phyloP scores from a whole-genome alignment of 495 filamentous ascomycete genomes.

The Aspergillus avenaceus region DNA sequence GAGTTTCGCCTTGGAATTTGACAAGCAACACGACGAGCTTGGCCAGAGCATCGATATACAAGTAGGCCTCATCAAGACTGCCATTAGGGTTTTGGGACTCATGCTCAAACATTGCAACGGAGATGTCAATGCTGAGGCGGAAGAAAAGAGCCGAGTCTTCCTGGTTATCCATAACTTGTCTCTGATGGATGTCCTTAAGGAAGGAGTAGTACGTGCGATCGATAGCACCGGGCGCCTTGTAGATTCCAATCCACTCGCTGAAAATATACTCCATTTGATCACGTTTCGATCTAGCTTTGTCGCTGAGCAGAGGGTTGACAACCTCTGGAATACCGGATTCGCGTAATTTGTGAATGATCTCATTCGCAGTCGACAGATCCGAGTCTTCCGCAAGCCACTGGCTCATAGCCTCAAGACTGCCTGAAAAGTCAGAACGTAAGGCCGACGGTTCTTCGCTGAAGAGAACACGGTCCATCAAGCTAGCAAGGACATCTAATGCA shows the following conservation, averaged over 20 bases:
- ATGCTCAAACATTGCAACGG: conserved; percentile 71
- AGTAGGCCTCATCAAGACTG: conserved; percentile 64
- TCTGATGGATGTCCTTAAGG: conserved; percentile 75
- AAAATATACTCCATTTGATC: conserved; percentile 93
- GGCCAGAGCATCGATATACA: conserved; percentile 80
- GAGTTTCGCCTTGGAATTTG: conserved; percentile 58
- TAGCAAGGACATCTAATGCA: conserved; percentile 70
- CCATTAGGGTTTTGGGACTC: conserved; percentile 54
- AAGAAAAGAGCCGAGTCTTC: conserved; percentile 77
- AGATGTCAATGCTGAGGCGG: conserved; percentile 75
- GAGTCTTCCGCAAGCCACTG: conserved; percentile 78
- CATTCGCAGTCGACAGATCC: conserved; percentile 54
- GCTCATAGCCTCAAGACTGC: conserved; percentile 73
- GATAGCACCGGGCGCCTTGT: conserved; percentile 63
- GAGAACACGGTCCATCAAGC: conserved; percentile 70
- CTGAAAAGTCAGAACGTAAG: conserved; percentile 80
- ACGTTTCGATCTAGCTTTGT: conserved; percentile 51
- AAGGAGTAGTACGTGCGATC: conserved; percentile 73
- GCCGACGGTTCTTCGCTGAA: conserved; percentile 71
- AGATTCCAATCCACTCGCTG: conserved; percentile 86
- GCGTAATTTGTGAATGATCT: conserved; percentile 70
- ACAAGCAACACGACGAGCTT: conserved; percentile 75
- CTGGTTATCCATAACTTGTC: conserved; percentile 61
- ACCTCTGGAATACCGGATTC: conserved; percentile 54
- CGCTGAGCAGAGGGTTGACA: conserved; percentile 42